Evolutionary conservation across 148 eudicot species (phyloP).

Genomic region (Limonium bicolor): DNA sequence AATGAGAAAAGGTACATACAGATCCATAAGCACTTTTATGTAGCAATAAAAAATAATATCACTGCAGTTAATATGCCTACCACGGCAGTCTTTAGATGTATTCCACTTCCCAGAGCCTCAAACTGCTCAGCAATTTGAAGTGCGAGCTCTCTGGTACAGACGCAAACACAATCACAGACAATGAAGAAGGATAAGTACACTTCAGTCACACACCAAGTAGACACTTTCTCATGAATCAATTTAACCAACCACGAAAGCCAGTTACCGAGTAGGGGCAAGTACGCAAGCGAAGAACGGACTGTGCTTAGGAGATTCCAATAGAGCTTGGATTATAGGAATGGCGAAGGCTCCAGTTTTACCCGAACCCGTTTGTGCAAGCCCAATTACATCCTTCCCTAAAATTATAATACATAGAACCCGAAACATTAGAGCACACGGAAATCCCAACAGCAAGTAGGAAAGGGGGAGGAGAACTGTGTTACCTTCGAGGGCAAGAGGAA

Average conservation of each 20-base stretch:
- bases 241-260: background rate
- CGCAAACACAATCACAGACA: background rate
- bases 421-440: background rate
- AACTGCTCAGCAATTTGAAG: constrained; percentile 92
- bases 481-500: constrained; percentile 76
- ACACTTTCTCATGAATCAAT: background rate
- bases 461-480: background rate
- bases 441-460: background rate
- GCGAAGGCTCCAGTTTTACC: constrained; percentile 98
- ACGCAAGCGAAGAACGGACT: constrained; percentile 79
- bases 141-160: constrained; percentile 56
- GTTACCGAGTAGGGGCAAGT: constrained; percentile 72
- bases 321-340: constrained; percentile 66
- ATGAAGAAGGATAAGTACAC: background rate
- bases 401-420: background rate
- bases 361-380: constrained; percentile 93
- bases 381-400: constrained; percentile 77
- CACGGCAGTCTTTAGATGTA: constrained; percentile 70
- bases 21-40: too few species aligned
- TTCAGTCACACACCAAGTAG: background rate
- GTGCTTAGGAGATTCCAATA: constrained; percentile 43
- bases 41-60: too few species aligned
- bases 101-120: constrained; percentile 74
- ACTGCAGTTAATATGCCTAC: constrained; percentile 32
- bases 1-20: too few species aligned